Evolutionary conservation across 768 basidiomycete genomes (phyloP).

Genomic region (Boletus tomentosulus): DNA sequence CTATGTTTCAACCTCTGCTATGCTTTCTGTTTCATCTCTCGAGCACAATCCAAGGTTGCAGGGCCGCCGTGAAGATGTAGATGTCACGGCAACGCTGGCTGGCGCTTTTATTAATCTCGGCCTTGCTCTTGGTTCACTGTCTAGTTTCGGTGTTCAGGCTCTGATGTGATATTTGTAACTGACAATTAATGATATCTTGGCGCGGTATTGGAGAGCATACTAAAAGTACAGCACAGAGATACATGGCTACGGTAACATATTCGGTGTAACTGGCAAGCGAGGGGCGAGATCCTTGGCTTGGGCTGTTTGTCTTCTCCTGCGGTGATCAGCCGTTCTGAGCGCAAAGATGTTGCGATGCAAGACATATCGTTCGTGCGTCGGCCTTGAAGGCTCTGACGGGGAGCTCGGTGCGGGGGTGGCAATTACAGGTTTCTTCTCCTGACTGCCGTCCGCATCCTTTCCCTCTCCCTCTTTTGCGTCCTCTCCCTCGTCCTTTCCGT

Average conservation of each 20-base stretch:
- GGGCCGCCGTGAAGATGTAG: slow-evolving; percentile 72
- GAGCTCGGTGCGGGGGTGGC: slow-evolving; percentile 13
- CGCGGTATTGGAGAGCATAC: not conserved
- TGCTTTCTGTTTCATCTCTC: slow-evolving; percentile 81
- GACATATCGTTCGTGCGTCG: slow-evolving; percentile 67
- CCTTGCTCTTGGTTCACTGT: slow-evolving; percentile 67
- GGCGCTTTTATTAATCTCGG: slow-evolving; percentile 78
- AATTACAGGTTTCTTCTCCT: slow-evolving; percentile 22
- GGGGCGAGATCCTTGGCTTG: slow-evolving; percentile 70
- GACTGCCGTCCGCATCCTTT: slow-evolving; percentile 26
- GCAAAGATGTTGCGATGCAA: slow-evolving; percentile 82
- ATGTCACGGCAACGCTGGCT: slow-evolving; percentile 77
- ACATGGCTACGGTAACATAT: slow-evolving; percentile 13
- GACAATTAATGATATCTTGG: not conserved
- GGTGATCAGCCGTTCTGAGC: slow-evolving; percentile 75
- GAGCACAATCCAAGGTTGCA: slow-evolving; percentile 73
- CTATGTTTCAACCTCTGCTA: slow-evolving; percentile 69
- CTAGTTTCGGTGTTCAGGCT: slow-evolving; percentile 75
- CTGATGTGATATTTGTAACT: slow-evolving; percentile 44
- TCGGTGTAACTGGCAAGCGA: slow-evolving; percentile 63
- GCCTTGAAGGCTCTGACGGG: slow-evolving; percentile 32
- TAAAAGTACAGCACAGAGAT: not conserved
- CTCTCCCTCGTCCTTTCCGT: not conserved
- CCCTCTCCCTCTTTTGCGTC: slow-evolving; percentile 27
- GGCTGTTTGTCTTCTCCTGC: slow-evolving; percentile 58